A percentile compares a stretch with the other conserved stretches of the same genome.
Conservation (phyloP, 2,329 filamentous ascomycete species). For the Coniella lustricola region DNA sequence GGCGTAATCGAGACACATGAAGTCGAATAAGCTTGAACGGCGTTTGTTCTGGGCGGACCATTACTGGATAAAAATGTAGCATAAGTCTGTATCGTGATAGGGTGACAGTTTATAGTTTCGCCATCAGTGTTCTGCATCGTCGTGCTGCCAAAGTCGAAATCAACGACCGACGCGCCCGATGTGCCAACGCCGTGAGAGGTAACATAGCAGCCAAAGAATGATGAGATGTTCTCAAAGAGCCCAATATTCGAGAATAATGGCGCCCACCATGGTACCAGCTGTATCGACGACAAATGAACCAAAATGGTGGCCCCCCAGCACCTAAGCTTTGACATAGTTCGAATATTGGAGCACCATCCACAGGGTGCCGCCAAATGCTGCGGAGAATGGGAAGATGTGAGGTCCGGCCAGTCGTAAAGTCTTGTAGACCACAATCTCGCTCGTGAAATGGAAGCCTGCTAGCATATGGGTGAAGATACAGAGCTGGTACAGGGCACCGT, state of each 20-base stretch:
- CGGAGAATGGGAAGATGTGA: conserved; percentile 48
- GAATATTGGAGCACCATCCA: conserved; percentile 64
- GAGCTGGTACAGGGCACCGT: conserved; percentile 69
- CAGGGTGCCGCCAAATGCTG: conserved; percentile 35
- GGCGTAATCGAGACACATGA: conserved; percentile 13
- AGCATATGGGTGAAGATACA: conserved; percentile 76
- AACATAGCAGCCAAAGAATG: background rate
- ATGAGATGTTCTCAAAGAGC: too few relatives aligned
- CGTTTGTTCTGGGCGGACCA: too few relatives aligned
- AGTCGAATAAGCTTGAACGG: background rate
- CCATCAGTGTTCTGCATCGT: too few relatives aligned
- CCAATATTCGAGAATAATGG: too few relatives aligned
- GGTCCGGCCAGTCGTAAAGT: conserved; percentile 59
- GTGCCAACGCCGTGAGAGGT: background rate
- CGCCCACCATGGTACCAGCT: too few relatives aligned
- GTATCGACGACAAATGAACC: too few relatives aligned
- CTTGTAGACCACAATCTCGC: conserved; percentile 74
- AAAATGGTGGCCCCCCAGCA: too few relatives aligned
- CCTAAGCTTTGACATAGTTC: conserved; percentile 49
- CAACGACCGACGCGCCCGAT: too few relatives aligned
- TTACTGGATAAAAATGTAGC: too few relatives aligned
- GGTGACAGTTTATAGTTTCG: too few relatives aligned
- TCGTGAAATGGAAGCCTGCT: conserved; percentile 70
- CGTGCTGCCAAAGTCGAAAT: too few relatives aligned
- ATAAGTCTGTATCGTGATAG: too few relatives aligned